phyloP scores from a whole-genome alignment of 768 basidiomycete genomes.

The Pleurotus pulmonarius region DNA sequence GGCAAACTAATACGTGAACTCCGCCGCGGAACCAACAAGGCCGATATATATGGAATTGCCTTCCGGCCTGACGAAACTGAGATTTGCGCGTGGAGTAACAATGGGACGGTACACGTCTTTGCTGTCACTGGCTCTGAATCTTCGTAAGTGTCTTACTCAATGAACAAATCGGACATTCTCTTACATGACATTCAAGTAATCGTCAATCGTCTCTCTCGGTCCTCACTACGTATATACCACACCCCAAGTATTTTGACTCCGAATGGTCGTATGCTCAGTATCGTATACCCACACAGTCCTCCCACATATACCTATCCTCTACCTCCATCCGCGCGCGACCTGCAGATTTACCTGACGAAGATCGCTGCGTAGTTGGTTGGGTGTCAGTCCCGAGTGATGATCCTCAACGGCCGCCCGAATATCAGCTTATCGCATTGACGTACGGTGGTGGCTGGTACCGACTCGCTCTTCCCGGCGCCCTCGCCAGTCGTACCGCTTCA shows the following conservation, averaged over 20 bases:
- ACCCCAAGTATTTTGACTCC: conserved; percentile 91
- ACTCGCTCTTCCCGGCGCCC: conserved; percentile 53
- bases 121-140: conserved; percentile 63
- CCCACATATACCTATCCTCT: conserved; percentile 77
- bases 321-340: conserved; percentile 52
- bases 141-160: conserved; percentile 44
- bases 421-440: conserved; percentile 82
- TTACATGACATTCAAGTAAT: conserved; percentile 44
- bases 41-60: conserved; percentile 86
- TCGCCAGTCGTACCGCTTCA: conserved; percentile 17
- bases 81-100: conserved; percentile 91
- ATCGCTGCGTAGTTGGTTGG: conserved; percentile 88
- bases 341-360: conserved; percentile 70
- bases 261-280: conserved; percentile 96
- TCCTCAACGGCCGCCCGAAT: conserved; percentile 34
- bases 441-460: conserved; percentile 93
- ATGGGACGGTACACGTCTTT: conserved; percentile 91
- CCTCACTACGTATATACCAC: conserved; percentile 72
- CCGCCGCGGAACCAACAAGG: conserved; percentile 83
- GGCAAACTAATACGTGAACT: conserved; percentile 79
- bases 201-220: conserved; percentile 83
- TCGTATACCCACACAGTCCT: conserved; percentile 78
- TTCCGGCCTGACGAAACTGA: conserved; percentile 86
- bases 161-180: not conserved
- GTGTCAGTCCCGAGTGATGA: conserved; percentile 42